Conservation (phyloP, 2,329 filamentous ascomycete species). For the Epichloe gansuensis region DNA sequence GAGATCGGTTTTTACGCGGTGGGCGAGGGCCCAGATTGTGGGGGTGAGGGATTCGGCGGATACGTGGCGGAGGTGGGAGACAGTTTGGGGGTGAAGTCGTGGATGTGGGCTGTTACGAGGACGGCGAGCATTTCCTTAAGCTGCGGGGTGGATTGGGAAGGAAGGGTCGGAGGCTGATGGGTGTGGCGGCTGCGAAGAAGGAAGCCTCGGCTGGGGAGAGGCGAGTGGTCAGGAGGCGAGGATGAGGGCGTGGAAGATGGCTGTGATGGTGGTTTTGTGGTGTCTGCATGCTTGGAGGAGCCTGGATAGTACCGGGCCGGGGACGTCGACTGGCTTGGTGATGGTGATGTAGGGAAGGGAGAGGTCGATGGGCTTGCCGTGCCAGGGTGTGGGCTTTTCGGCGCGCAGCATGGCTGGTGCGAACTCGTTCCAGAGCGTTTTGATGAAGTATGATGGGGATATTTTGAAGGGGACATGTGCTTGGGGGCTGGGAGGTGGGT, state of each 20-base stretch:
- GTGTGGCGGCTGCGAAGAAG: conserved; percentile 27
- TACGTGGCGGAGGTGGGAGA: conserved; percentile 15
- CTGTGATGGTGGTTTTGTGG: conserved; percentile 34
- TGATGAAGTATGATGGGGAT: conserved; percentile 28
- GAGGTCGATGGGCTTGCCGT: conserved; percentile 23
- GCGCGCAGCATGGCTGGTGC: conserved; percentile 27
- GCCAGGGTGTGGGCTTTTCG: conserved; percentile 23
- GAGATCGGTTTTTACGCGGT: conserved; percentile 22
- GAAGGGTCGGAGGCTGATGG: conserved; percentile 33
- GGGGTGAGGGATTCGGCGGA: conserved; percentile 10
- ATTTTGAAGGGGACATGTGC: conserved; percentile 28
- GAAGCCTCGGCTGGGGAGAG: conserved; percentile 21
- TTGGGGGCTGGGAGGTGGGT: conserved; percentile 22
- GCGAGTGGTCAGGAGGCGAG: conserved; percentile 27
- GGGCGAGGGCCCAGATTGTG: conserved; percentile 32
- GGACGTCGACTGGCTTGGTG: conserved; percentile 25
- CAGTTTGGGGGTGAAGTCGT: conserved; percentile 16
- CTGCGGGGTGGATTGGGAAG: conserved; percentile 18
- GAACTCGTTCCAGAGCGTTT: conserved; percentile 27
- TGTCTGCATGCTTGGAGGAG: conserved; percentile 29
- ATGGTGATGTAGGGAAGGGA: conserved; percentile 23
- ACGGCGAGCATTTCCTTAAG: conserved; percentile 21
- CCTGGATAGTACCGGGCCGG: conserved; percentile 13
- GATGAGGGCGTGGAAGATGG: conserved; percentile 34
- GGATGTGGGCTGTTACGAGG: conserved; percentile 25